Conservation (phyloP, 2,329 filamentous ascomycete species). For the Apiospora aurea region DNA sequence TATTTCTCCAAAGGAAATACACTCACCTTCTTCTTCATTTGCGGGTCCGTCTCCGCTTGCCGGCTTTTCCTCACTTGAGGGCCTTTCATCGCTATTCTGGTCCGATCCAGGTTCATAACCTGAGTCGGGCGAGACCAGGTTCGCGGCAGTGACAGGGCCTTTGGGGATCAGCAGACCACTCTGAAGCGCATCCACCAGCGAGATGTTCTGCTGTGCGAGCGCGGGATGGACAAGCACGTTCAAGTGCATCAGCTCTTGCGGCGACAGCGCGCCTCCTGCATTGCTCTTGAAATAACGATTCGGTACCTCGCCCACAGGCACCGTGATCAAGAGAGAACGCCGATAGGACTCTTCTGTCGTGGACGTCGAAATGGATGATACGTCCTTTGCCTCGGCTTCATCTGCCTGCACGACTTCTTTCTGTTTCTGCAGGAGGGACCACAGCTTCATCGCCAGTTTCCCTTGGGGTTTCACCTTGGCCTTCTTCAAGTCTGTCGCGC, state of each 20-base stretch:
- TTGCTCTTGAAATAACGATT: neutral
- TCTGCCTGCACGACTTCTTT: neutral
- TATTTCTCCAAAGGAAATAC: neutral
- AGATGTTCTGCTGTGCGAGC: neutral
- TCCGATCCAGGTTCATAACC: neutral
- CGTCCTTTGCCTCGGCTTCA: neutral
- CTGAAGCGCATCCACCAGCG: neutral
- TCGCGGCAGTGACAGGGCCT: neutral
- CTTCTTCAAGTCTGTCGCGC: neutral
- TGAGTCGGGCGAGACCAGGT: conserved; percentile 1
- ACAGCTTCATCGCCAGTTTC: neutral
- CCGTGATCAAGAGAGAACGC: neutral
- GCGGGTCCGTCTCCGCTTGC: neutral
- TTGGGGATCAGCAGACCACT: conserved; percentile 4
- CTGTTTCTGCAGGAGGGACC: neutral
- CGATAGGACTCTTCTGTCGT: neutral
- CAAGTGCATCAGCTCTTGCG: neutral
- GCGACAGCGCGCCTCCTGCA: neutral
- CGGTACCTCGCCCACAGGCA: conserved; percentile 7
- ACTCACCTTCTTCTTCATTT: conserved; percentile 2
- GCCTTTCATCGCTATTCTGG: neutral
- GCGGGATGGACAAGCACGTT: conserved; percentile 5
- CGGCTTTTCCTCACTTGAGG: neutral
- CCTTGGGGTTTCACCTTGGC: neutral
- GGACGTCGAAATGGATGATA: neutral